These are phyloP conservation scores for Yamadazyma tumulicola DNA, from an alignment of 805 yeast species.

Conservation along the genomic window DNA sequence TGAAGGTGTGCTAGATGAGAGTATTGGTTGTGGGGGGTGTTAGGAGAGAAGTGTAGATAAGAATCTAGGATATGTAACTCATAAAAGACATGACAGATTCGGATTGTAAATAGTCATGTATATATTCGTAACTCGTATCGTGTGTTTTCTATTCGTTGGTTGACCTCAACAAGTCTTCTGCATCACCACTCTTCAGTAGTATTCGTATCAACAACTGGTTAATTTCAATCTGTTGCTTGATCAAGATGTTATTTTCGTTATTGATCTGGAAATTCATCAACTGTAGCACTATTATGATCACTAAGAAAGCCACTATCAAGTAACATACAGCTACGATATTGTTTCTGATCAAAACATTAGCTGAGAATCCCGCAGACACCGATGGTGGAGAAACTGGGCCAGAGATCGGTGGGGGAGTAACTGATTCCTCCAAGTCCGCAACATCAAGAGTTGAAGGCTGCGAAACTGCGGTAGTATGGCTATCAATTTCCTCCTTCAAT, in stretches of 20 bases:
- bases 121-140: constrained; percentile 1
- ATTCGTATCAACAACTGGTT: too few relatives aligned
- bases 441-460: background rate
- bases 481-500: constrained; percentile 28
- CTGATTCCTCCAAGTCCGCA: constrained; percentile 1
- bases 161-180: too few relatives aligned
- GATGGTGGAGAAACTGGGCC: constrained; percentile 1
- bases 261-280: constrained; percentile 15
- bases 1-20: constrained; percentile 26
- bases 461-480: background rate
- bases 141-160: too few relatives aligned
- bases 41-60: too few relatives aligned
- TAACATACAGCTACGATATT: constrained; percentile 15
- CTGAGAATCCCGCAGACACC: constrained; percentile 1
- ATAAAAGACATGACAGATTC: too few relatives aligned
- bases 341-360: constrained; percentile 10
- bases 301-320: constrained; percentile 18
- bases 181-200: too few relatives aligned
- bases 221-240: constrained; percentile 18
- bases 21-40: too few relatives aligned
- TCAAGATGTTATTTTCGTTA: constrained; percentile 21
- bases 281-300: constrained; percentile 18
- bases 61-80: too few relatives aligned
- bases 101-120: constrained; percentile 2
- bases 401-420: constrained; percentile 2